Percentiles rank a stretch among this genome's conserved stretches.
Conservation (phyloP, 176 grass and related monocot species). For the Aechmea fasciata region DNA sequence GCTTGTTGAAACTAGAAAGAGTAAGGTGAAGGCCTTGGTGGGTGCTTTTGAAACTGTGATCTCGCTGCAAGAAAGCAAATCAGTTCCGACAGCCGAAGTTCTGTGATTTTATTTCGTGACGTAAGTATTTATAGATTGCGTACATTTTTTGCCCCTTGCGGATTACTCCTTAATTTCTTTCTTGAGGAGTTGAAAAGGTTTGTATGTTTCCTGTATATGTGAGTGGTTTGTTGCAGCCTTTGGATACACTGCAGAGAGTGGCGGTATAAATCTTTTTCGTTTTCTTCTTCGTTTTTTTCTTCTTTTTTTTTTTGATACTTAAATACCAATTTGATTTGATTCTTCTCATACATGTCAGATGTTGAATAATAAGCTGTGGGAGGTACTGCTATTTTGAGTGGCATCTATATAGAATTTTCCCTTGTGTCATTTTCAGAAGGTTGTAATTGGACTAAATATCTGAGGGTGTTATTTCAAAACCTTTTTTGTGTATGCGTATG, state of each 20-base stretch:
- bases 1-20: conserved; percentile 47
- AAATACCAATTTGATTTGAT: neutral
- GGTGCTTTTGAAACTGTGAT: conserved; percentile 69
- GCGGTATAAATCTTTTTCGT: neutral
- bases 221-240: neutral
- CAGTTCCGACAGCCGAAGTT: conserved; percentile 8
- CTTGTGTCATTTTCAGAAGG: too few relatives aligned
- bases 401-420: too few relatives aligned
- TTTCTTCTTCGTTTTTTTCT: too few relatives aligned
- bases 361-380: neutral
- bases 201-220: neutral
- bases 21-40: conserved; percentile 77
- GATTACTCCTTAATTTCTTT: neutral
- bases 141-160: neutral
- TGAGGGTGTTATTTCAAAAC: too few relatives aligned
- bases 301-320: too few relatives aligned
- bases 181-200: neutral
- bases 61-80: conserved; percentile 51
- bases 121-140: neutral
- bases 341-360: neutral
- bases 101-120: conserved; percentile 14
- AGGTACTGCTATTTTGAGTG: neutral
- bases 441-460: too few relatives aligned
- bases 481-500: too few relatives aligned
- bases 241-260: neutral